These are phyloP conservation scores for Camellia oleifera DNA, from an alignment of 179 eudicot genomes.

Conservation along the genomic window DNA sequence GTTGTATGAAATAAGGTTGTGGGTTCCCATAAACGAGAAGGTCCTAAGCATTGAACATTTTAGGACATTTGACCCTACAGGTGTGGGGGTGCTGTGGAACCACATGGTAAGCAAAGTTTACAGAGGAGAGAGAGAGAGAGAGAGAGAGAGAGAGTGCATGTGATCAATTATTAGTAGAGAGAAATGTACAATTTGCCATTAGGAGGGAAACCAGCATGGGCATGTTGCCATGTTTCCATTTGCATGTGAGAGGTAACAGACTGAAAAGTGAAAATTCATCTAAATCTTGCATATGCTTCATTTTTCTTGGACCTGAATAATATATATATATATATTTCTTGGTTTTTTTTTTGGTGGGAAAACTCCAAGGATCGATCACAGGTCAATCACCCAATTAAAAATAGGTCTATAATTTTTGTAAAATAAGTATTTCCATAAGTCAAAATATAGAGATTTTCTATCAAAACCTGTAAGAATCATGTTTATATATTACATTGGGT, in stretches of 20 bases:
- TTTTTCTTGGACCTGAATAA: too few species aligned
- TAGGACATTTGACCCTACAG: constrained; percentile 1
- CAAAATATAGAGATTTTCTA: too few species aligned
- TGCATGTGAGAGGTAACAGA: background rate
- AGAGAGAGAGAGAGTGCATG: background rate
- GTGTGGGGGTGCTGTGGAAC: background rate
- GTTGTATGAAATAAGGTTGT: too few species aligned
- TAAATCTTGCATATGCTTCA: background rate
- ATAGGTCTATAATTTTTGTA: too few species aligned
- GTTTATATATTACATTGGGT: too few species aligned
- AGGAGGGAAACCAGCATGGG: background rate
- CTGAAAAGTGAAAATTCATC: background rate
- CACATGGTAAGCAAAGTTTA: constrained; percentile 1
- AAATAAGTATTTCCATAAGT: too few species aligned
- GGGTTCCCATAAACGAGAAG: background rate
- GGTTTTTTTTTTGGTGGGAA: too few species aligned
- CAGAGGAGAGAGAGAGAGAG: too few species aligned
- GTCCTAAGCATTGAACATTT: background rate
- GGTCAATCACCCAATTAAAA: too few species aligned
- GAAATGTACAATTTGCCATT: background rate
- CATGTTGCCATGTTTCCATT: background rate
- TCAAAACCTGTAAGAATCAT: too few species aligned
- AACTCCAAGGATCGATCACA: too few species aligned
- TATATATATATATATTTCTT: too few species aligned
- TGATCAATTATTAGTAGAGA: background rate